A percentile compares a stretch with the other conserved stretches of the same genome.
phyloP scores from a whole-genome alignment of 2,329 filamentous ascomycete species.

The Rutstroemia sydowiana region DNA sequence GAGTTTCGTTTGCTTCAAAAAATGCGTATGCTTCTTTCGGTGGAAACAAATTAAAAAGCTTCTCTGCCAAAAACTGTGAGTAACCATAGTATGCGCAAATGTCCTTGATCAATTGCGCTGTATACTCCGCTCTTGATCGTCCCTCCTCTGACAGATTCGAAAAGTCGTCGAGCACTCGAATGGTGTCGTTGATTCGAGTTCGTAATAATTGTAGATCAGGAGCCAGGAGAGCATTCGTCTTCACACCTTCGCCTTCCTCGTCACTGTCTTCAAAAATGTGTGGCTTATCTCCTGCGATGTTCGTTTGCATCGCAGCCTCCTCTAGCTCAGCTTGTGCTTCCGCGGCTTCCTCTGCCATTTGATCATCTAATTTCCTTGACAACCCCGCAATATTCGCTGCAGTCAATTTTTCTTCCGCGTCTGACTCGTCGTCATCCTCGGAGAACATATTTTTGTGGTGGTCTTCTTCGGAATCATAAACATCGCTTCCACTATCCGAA shows the following conservation, averaged over 20 bases:
- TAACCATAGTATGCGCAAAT: constrained; percentile 97
- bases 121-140: constrained; percentile 82
- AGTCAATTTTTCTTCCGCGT: constrained; percentile 83
- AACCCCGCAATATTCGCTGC: constrained; percentile 94
- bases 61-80: constrained; percentile 88
- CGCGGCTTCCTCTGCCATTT: constrained; percentile 69
- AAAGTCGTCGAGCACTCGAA: constrained; percentile 87
- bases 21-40: constrained; percentile 94
- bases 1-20: constrained; percentile 96
- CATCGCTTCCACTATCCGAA: constrained; percentile 28
- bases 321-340: constrained; percentile 81
- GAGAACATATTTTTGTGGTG: constrained; percentile 76
- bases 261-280: constrained; percentile 57
- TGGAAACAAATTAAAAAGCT: constrained; percentile 87
- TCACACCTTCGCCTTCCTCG: constrained; percentile 51
- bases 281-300: constrained; percentile 73
- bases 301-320: constrained; percentile 82
- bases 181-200: constrained; percentile 83
- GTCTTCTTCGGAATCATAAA: constrained; percentile 42
- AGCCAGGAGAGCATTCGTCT: constrained; percentile 60
- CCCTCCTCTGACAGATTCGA: constrained; percentile 71
- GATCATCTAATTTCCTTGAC: constrained; percentile 73
- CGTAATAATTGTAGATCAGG: constrained; percentile 87
- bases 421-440: constrained; percentile 84
- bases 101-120: constrained; percentile 77